Evolutionary conservation across 1,284 basidiomycete genomes (phyloP).

Genomic region (Vanrija sp.): DNA sequence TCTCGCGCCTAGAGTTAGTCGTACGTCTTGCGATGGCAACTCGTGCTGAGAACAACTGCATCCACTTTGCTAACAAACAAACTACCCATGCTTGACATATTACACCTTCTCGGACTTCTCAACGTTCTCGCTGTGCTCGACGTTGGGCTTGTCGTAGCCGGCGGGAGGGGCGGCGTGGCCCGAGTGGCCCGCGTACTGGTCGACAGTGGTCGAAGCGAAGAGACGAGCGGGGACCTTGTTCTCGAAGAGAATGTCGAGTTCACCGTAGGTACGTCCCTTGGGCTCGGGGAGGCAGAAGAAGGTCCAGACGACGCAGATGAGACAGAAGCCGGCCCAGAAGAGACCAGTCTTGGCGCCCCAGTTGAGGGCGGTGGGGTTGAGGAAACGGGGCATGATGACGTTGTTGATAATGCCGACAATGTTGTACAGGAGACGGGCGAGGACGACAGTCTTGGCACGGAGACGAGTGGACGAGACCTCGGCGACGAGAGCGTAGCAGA

Average conservation of each 20-base stretch:
- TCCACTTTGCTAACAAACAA: too few species aligned
- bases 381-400: slow-evolving; percentile 20
- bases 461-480: slow-evolving; percentile 49
- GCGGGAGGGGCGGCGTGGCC: slow-evolving; percentile 9
- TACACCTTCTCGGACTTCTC: not conserved
- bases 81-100: not conserved
- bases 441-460: slow-evolving; percentile 51
- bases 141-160: slow-evolving; percentile 8
- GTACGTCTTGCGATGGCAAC: too few species aligned
- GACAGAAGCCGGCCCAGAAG: slow-evolving; percentile 38
- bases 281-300: slow-evolving; percentile 49
- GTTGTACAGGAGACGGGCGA: slow-evolving; percentile 49
- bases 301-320: slow-evolving; percentile 16
- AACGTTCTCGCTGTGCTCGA: slow-evolving; percentile 10
- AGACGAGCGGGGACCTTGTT: slow-evolving; percentile 36
- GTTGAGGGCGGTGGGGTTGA: slow-evolving; percentile 22
- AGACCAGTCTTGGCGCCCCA: slow-evolving; percentile 40
- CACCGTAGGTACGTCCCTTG: slow-evolving; percentile 43
- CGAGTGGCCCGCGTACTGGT: slow-evolving; percentile 15
- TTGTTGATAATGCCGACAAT: slow-evolving; percentile 28
- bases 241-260: slow-evolving; percentile 44
- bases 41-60: too few species aligned
- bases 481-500: slow-evolving; percentile 45
- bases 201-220: slow-evolving; percentile 38
- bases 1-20: too few species aligned